A percentile compares a stretch with the other conserved stretches of the same genome.
phyloP scores from a whole-genome alignment of 192 early-diverging fungal species.

The Coemansia sp. region DNA sequence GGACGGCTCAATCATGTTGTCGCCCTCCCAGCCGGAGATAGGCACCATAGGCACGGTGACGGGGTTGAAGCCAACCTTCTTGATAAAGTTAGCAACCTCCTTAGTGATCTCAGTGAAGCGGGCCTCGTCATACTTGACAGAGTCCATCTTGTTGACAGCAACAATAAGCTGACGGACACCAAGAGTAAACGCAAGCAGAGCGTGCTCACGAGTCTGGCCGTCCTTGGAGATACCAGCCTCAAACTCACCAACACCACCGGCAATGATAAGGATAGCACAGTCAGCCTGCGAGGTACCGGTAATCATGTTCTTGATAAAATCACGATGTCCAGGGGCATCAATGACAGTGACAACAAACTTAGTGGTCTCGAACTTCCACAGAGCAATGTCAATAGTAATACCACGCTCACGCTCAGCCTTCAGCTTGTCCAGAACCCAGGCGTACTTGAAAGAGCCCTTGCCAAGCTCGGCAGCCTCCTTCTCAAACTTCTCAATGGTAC shows the following conservation, averaged over 20 bases:
- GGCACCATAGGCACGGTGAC: slow-evolving; percentile 91
- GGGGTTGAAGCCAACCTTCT: slow-evolving; percentile 97
- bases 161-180: slow-evolving; percentile 99
- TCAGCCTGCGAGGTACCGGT: slow-evolving; percentile 99
- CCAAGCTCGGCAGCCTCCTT: slow-evolving; percentile 98
- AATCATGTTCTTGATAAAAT: slow-evolving; percentile 99
- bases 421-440: slow-evolving; percentile 98
- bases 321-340: slow-evolving; percentile 99
- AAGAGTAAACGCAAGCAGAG: slow-evolving; percentile 94
- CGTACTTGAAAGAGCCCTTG: slow-evolving; percentile 99
- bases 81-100: slow-evolving; percentile 93
- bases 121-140: slow-evolving; percentile 90
- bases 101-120: slow-evolving; percentile 96
- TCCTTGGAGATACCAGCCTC: slow-evolving; percentile 99
- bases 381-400: slow-evolving; percentile 99
- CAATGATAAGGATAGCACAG: slow-evolving; percentile 95
- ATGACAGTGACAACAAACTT: slow-evolving; percentile 98
- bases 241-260: slow-evolving; percentile 84
- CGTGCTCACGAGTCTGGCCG: slow-evolving; percentile 99
- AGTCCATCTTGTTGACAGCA: slow-evolving; percentile 99
- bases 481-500: slow-evolving; percentile 99
- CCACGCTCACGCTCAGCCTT: slow-evolving; percentile 99
- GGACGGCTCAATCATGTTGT: slow-evolving; percentile 96
- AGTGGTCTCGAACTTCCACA: slow-evolving; percentile 96
- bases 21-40: slow-evolving; percentile 97